Base-by-base conservation (phyloP, 2,329 filamentous ascomycete species). In the Fusarium sp. region DNA sequence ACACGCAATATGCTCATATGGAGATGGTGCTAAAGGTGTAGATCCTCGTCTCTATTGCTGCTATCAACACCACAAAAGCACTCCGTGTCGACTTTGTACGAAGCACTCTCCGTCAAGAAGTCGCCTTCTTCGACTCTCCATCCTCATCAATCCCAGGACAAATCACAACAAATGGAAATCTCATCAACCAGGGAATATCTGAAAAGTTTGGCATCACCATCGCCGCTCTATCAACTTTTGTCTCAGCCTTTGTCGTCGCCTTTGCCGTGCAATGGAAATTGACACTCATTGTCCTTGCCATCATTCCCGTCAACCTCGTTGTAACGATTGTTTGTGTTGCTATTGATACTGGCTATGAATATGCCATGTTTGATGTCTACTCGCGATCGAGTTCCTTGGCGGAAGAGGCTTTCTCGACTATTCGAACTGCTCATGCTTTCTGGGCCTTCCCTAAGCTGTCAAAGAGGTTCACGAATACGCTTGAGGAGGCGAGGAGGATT, bases 41-140 rank as follows among this genome's bases (percentile, higher is more conserved):
- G 82, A 75, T 81, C 39, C 78, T 84, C 36, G 71, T 84, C 56
- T 83, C 81, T n/a, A 74, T 81, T 39, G 79, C 80, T 11, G 81
- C 82, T n/a, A 81, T 84, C 60, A 79, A 82, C 36, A 80, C 81
- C 2, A 83, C 81, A 54, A 83, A 80, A 62, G 62, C 72, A 31
- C 77, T 85, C 6, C 82, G 83, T 24, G 78, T 83, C 61, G 80
- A 82, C 69, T 84, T 83, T 67, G 78, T 85, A 5, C 77, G 78
- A n/a, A 79, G 80, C 28, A 81, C 80, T 3, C 79, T 84, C 5
- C 80, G 87, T 4, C 87, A 90, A 73, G 88, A 90, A 61, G 83
- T 90, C 6, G 83, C 84, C 70, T 88, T 87, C 74, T 90, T 90
- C 68, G 89, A 91, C 75, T 79, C 81, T 24, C 79, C 82, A 7